Conservation (phyloP, 164 flowering plant genomes). For the Vitis amurensis region DNA sequence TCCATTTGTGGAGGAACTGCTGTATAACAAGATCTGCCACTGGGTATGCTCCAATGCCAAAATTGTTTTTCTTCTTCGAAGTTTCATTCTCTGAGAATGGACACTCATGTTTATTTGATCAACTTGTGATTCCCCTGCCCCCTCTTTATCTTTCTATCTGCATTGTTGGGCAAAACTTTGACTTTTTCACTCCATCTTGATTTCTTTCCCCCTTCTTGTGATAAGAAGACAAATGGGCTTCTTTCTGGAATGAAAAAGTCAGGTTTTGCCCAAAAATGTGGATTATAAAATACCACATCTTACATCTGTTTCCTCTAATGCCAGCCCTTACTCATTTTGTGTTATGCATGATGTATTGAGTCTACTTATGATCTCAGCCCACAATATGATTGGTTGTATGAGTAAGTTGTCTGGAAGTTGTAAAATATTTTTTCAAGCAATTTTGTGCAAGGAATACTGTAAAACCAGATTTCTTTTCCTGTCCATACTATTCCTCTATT, state of each 20-base stretch:
- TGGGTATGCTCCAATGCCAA: slow-evolving; percentile 63
- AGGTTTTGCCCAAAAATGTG: too few species aligned
- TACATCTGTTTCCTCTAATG: too few species aligned
- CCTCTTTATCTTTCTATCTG: background rate
- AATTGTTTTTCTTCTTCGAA: slow-evolving; percentile 2
- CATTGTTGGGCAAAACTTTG: background rate
- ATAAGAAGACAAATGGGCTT: too few species aligned
- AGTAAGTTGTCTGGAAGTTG: background rate
- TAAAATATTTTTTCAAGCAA: background rate
- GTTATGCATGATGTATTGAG: background rate
- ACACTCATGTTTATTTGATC: background rate
- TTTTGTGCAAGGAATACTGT: background rate
- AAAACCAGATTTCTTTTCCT: too few species aligned
- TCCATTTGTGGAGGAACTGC: slow-evolving; percentile 80
- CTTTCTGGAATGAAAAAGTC: too few species aligned
- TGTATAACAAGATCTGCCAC: slow-evolving; percentile 76
- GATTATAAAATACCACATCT: too few species aligned
- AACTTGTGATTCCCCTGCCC: background rate
- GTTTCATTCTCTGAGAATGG: background rate
- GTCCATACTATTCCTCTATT: too few species aligned
- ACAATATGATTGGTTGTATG: background rate
- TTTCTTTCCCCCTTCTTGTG: background rate
- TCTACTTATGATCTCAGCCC: background rate
- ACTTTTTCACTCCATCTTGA: background rate
- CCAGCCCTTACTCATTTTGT: background rate